Evolutionary conservation across 129 eudicot species (phyloP).

Genomic region (Chrysanthemum seticuspe): DNA sequence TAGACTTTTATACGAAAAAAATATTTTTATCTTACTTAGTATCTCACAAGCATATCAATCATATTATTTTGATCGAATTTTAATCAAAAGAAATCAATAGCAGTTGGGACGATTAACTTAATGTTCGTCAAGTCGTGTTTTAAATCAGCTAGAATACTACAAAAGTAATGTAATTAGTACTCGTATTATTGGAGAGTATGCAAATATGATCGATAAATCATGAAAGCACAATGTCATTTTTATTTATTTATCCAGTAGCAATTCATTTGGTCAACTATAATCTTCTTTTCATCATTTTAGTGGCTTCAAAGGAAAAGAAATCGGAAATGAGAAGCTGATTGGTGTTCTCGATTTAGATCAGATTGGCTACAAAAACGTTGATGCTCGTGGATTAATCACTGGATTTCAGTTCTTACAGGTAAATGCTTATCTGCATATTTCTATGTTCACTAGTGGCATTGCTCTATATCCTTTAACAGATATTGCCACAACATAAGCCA

Average conservation of each 20-base stretch:
- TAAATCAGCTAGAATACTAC: too few species aligned
- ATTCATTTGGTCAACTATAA: background rate
- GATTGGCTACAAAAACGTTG: slow-evolving; percentile 55
- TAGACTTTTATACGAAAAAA: background rate
- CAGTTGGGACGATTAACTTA: too few species aligned
- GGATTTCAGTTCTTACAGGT: slow-evolving; percentile 88
- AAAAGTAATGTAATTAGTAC: too few species aligned
- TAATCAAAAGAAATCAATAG: background rate
- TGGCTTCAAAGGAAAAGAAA: slow-evolving; percentile 58
- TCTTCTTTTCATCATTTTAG: slow-evolving; percentile 44
- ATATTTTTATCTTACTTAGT: background rate
- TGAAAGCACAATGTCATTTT: too few species aligned
- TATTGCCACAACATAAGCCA: slow-evolving; percentile 12
- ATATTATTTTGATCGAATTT: background rate
- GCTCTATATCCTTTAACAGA: background rate
- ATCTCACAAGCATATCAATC: background rate
- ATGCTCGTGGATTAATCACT: slow-evolving; percentile 70
- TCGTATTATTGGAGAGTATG: too few species aligned
- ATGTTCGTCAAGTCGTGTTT: too few species aligned
- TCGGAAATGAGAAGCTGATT: slow-evolving; percentile 65
- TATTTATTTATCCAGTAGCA: too few species aligned
- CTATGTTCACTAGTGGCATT: background rate
- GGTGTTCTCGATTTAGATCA: slow-evolving; percentile 58
- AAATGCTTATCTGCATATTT: slow-evolving; percentile 8
- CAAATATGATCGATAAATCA: background rate